Base-by-base conservation (phyloP, 176 grass and related monocot genomes). In the Oryza australiensis region DNA sequence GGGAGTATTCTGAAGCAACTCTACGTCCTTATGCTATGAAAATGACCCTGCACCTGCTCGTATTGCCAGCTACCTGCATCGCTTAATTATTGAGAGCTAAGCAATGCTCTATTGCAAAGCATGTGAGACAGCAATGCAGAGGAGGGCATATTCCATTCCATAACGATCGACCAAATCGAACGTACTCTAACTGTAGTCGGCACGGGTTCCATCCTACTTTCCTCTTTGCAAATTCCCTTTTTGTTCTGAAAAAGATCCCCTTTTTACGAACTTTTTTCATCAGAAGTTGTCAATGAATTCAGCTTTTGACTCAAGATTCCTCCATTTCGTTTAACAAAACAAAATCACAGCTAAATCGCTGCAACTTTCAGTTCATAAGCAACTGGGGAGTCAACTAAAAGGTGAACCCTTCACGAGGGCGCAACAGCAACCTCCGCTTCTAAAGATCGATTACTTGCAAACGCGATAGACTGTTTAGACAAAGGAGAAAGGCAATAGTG, bases 281-380 rank as follows among this genome's bases (percentile, higher is more conserved):
- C 6, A 38, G 46, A 84, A 73, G 81, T 68, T 80, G 66, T 85
- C 82, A 81, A 45, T 77, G 18, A 73, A 88, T 72, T 78, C 55
- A 49, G 67, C 85, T 91, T 88, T 88, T 88, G 72, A 64, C 33
- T 82, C 86, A 85, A 89, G 83, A 89, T 82, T 86, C 83, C 88
- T 82, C 73, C 40, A 26, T 15, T 33, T 27, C 33, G 87, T 76
- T 89, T 82, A 86, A 89, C 35, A 82, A 82, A 78, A 28, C 7
- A 30, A 57, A 76, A 72, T 73, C 78, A 62, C 66, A 86, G 78
- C 78, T 82, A 75, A 46, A 86, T 41, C 15, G 34, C 70, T 18
- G 22, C 60, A 5, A 2, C 73, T 27, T 66, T 72, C 64, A 68
- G 78, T 27, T 73, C 65, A 38, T 67, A 85, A 59, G 55, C 65